These are phyloP conservation scores for Fusarium nodosum DNA, from an alignment of 2,329 filamentous ascomycete species.

Conservation along the genomic window DNA sequence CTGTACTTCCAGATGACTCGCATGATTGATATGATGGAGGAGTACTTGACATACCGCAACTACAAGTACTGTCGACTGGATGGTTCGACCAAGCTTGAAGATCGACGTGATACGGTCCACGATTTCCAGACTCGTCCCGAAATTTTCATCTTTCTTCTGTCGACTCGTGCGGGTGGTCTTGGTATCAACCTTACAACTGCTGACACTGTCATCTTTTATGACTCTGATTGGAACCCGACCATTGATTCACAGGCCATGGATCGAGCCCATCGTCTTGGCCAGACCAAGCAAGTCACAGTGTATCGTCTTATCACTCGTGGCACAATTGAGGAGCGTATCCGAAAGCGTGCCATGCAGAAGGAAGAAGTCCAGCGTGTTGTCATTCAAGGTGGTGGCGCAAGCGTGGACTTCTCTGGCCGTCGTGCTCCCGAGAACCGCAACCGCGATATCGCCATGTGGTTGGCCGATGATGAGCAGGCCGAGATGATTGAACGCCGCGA, in stretches of 20 bases:
- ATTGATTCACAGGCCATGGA: slow-evolving; percentile 99
- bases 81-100: slow-evolving; percentile 96
- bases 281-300: slow-evolving; percentile 95
- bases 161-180: slow-evolving; percentile 94
- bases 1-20: slow-evolving; percentile 99
- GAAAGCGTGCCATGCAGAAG: slow-evolving; percentile 96
- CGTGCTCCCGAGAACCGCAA: slow-evolving; percentile 90
- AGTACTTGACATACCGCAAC: slow-evolving; percentile 98
- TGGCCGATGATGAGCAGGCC: slow-evolving; percentile 96
- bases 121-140: slow-evolving; percentile 96
- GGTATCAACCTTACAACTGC: slow-evolving; percentile 98
- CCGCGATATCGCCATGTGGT: slow-evolving; percentile 98
- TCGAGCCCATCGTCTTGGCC: slow-evolving; percentile 95
- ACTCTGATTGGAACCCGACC: slow-evolving; percentile 99
- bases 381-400: slow-evolving; percentile 90
- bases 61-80: slow-evolving; percentile 99
- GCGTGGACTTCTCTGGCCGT: slow-evolving; percentile 96
- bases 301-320: slow-evolving; percentile 97
- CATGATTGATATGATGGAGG: slow-evolving; percentile 99
- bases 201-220: slow-evolving; percentile 99
- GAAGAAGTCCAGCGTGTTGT: slow-evolving; percentile 98
- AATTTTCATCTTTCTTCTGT: slow-evolving; percentile 97
- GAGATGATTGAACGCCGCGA: slow-evolving; percentile 94
- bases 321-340: slow-evolving; percentile 97
- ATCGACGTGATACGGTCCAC: slow-evolving; percentile 93